Conservation (phyloP, 1,284 basidiomycete genomes). For the Cryptococcus maquisensis region DNA sequence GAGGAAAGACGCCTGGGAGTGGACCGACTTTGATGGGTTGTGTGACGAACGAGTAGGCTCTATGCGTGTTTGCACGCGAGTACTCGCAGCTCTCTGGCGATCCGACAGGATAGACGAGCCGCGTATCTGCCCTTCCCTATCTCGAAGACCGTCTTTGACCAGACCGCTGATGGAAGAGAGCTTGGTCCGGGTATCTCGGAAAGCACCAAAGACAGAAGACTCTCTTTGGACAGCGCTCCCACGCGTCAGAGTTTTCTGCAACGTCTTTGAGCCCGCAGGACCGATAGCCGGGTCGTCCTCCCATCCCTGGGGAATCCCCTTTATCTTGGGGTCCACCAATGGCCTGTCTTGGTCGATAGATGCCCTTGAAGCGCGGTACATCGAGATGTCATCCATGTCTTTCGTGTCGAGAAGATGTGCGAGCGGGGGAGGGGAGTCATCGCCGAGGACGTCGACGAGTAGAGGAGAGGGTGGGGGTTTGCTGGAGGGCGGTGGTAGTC, state of each 20-base stretch:
- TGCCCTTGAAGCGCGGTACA: neutral
- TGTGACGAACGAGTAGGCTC: neutral
- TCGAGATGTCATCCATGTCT: neutral
- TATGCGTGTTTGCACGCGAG: neutral
- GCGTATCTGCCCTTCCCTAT: neutral
- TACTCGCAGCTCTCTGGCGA: neutral
- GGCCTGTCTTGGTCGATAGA: conserved; percentile 8
- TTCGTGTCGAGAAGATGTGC: neutral
- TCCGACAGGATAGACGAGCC: neutral
- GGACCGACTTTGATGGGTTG: neutral
- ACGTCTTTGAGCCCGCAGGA: neutral
- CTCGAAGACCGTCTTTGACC: conserved; percentile 3
- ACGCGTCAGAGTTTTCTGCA: neutral
- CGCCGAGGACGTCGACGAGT: conserved; percentile 1
- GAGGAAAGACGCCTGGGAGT: neutral
- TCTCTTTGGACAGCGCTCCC: neutral
- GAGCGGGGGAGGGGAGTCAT: conserved; percentile 1
- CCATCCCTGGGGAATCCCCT: conserved; percentile 27
- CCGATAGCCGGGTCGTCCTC: conserved; percentile 15
- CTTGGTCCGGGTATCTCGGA: conserved; percentile 9
- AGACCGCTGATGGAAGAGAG: conserved; percentile 8
- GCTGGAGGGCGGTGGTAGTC: neutral
- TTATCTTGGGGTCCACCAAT: conserved; percentile 14
- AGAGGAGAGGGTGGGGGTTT: conserved; percentile 3
- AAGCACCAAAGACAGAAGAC: neutral